Percentiles rank a stretch among this genome's conserved stretches.
These are phyloP conservation scores for Antitrichia curtipendula DNA, from an alignment of 225 moss, liverwort and hornwort genomes.

Conservation along the genomic window DNA sequence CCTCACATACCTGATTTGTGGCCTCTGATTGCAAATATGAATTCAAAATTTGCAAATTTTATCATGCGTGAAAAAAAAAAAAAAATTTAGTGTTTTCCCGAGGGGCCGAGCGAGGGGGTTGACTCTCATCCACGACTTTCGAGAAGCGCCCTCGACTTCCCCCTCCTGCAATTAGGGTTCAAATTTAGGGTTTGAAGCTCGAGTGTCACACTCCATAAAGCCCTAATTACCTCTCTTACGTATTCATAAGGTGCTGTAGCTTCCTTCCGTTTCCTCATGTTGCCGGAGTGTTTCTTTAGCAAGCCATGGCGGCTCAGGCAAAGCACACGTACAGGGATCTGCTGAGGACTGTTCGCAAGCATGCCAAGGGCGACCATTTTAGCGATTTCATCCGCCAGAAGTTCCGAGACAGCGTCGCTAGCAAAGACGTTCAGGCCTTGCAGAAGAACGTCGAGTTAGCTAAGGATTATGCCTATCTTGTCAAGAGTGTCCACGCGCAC, in stretches of 20 bases:
- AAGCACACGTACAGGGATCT: conserved; percentile 41
- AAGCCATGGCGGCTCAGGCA: not conserved
- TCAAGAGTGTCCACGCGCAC: conserved; percentile 73
- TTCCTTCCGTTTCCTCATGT: no score
- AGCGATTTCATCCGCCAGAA: conserved; percentile 25
- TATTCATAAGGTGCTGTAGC: rapidly evolving
- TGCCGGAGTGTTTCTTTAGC: not conserved
- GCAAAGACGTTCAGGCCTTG: conserved; percentile 23
- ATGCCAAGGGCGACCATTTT: conserved; percentile 39
- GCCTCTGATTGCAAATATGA: no score
- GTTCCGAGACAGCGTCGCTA: conserved; percentile 38
- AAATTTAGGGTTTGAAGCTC: not conserved
- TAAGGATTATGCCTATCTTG: conserved; percentile 59
- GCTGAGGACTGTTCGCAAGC: conserved; percentile 49
- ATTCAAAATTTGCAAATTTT: no score
- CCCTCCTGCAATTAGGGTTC: not conserved
- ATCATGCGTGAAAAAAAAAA: no score
- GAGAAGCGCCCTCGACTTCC: no score
- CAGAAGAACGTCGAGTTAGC: conserved; percentile 45
- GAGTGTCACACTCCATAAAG: not conserved
- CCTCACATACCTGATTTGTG: no score
- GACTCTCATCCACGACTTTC: no score
- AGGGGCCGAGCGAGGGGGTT: no score
- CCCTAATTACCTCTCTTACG: no score
- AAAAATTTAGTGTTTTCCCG: no score